Evolutionary conservation across 1,284 basidiomycete genomes (phyloP), one percentile per base, ranked within the genome.

Genomic region (Puccinia polysora): DNA sequence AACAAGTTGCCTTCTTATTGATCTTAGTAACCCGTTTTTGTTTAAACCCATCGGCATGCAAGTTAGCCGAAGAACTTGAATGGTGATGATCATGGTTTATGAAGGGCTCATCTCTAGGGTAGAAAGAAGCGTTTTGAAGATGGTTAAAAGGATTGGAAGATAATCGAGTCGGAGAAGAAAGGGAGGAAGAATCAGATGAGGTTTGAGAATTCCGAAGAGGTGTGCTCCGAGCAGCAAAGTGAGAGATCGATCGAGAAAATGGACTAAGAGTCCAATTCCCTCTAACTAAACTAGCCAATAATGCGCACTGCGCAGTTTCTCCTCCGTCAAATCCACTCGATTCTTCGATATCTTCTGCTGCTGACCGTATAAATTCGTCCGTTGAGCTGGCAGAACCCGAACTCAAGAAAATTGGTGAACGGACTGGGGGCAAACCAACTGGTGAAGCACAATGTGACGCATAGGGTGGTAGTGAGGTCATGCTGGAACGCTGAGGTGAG

Each of bases 1-100:
- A n/a, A n/a, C n/a, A n/a, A n/a, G n/a, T n/a, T n/a, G n/a, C n/a
- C n/a, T n/a, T n/a, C n/a, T n/a, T n/a, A n/a, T n/a, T n/a, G 32
- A 68, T 68, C 20, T 58, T 68, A 32, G 36, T 68, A 14, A 68
- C 65, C n/a, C 65, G 34, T 68, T 68, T 68, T 58, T 68, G 65
- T 34, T 53, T 47, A n/a, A 55, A 65, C 7, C 23, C 50, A 14
- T 53, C 64, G n/a, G 45, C 3, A 32, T 49, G 8, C 15, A 30
- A 10, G 28, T 63, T 43, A 18, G 43, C 47, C 60, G 45, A 49
- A 20, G 38, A 28, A 8, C 60, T 36, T 15, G 14, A 28, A 63
- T 49, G 8, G 36, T 32, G 45, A 7, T 30, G 40, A 49, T 63
- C 45, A 25, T 32, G 23, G 14, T 63, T 43, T 7, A 58, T 18